Base-by-base conservation (phyloP, 495 filamentous ascomycete species). In the Neurospora sublineolata region DNA sequence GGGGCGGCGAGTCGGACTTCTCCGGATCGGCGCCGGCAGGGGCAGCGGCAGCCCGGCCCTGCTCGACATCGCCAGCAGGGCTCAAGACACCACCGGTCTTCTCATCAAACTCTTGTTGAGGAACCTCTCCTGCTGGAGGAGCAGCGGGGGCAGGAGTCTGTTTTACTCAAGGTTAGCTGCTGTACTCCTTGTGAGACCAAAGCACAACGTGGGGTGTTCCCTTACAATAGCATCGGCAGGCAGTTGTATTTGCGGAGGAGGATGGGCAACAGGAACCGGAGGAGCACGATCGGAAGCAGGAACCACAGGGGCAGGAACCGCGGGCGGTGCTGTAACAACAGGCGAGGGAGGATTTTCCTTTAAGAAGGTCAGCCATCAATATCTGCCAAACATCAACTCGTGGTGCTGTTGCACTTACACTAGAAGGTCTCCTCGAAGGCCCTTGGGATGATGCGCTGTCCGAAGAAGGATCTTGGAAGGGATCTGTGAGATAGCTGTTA, bases 381-480 rank as follows among this genome's bases (percentile, higher is more conserved):
- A 36, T 64, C 27, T 4, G 14, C 46, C 27, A 58, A 58, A 27
- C 20, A 33, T 33, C 14, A 64, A 33, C 52, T 64, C 14, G 52
- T 64, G 6, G 52, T 18, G 52, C 1, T 60, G 12, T 60, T 64
- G 1, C 67, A 72, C 73, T 38, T 69, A 79, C 76, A 41, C 58
- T 42, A 6, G 74, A 77, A 46, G 74, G 69, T 58, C 72, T 70
- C 27, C 75, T 76, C 20, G 75, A 76, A n/a, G 52, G 69, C 27
- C 23, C 68, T n/a, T 73, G 69, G 4, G 72, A 76, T 27, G 76
- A 76, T 10, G 70, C 42, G 14, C 75, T 72, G 36, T 64, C 52
- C 27, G 52, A 64, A 64, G 76, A 79, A 7, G 76, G 77, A 42
- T 77, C 76, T 38, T 74, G 72, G 70, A 79, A 79, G 10, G 77